Evolutionary conservation across 257 asterid genomes (phyloP).

Genomic region (Asclepias syriaca): DNA sequence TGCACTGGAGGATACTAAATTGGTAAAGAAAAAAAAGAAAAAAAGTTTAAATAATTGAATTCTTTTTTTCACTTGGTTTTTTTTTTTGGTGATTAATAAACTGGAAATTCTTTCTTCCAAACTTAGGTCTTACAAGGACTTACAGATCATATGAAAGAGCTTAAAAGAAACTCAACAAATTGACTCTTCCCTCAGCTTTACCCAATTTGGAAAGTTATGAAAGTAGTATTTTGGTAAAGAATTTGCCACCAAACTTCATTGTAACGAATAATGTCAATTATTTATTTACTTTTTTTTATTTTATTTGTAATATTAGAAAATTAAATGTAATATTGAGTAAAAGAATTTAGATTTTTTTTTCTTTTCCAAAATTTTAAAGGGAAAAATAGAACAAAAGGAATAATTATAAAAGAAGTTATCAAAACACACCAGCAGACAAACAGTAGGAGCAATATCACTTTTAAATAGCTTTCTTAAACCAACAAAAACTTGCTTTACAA

Average conservation of each 20-base stretch:
- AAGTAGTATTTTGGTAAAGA: neutral
- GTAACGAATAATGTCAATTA: no score
- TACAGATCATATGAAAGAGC: conserved; percentile 43
- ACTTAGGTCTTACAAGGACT: conserved; percentile 54
- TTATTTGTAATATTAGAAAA: no score
- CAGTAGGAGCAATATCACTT: no score
- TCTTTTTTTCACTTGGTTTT: neutral
- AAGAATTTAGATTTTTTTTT: no score
- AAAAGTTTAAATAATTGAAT: conserved; percentile 7
- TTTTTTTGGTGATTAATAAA: neutral
- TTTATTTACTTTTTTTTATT: no score
- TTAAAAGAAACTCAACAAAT: conserved; percentile 21
- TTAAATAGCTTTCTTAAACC: no score
- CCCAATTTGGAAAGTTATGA: neutral
- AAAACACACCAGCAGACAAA: no score
- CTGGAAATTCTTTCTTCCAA: neutral
- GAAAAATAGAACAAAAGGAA: no score
- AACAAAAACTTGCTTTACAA: no score
- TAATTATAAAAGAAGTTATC: no score
- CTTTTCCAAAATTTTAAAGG: no score
- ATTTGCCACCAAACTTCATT: neutral
- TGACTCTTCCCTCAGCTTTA: neutral
- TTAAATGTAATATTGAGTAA: no score
- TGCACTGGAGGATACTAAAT: conserved; percentile 53
- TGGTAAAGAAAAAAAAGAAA: conserved; percentile 25